Evolutionary conservation across 345 rosid genomes (phyloP).

Genomic region (Brassica rapa): DNA sequence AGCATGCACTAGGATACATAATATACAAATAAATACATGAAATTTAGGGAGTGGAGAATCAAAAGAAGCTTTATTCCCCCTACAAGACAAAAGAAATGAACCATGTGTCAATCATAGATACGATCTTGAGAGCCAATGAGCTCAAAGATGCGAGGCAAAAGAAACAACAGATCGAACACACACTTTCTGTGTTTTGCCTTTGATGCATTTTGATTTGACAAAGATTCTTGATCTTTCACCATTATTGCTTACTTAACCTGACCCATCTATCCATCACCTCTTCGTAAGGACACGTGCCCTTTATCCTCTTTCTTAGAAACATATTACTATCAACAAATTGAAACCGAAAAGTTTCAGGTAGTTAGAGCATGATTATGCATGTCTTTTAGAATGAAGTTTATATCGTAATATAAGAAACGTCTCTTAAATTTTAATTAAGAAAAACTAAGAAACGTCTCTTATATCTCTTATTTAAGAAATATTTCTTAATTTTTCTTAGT

Average conservation of each 20-base stretch:
- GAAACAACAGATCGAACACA: constrained; percentile 34
- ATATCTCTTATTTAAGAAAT: too few species aligned
- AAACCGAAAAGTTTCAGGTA: too few species aligned
- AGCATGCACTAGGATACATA: constrained; percentile 19
- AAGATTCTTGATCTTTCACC: constrained; percentile 24
- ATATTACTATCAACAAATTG: neutral
- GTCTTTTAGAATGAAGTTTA: too few species aligned
- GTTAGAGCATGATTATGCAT: too few species aligned
- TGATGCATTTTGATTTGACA: constrained; percentile 36
- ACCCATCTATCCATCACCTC: neutral
- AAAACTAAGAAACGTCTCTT: too few species aligned
- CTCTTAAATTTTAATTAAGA: too few species aligned
- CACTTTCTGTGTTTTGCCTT: constrained; percentile 25
- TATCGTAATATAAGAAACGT: too few species aligned
- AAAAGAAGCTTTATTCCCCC: constrained; percentile 27
- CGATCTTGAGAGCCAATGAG: constrained; percentile 38
- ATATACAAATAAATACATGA: constrained; percentile 5
- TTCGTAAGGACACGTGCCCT: constrained; percentile 6
- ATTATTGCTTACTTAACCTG: constrained; percentile 31
- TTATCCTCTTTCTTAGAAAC: neutral
- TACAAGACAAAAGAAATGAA: constrained; percentile 20
- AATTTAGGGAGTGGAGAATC: constrained; percentile 38
- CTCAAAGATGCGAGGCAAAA: constrained; percentile 34
- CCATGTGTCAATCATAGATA: constrained; percentile 45
- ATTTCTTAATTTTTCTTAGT: too few species aligned